Conservation (phyloP, 108 stramenopile genomes). For the Skeletonema grethae region DNA sequence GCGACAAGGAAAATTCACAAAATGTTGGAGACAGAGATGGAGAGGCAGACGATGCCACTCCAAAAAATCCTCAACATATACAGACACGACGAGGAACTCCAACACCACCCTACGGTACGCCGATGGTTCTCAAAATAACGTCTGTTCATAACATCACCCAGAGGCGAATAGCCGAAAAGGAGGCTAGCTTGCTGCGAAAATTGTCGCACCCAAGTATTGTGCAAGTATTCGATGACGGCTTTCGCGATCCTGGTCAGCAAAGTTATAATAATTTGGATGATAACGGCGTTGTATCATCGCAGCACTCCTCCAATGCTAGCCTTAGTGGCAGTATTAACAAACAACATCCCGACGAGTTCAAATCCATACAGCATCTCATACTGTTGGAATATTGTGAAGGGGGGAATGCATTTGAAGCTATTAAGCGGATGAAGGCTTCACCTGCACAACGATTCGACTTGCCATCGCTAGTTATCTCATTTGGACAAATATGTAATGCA, state of each 20-base stretch:
- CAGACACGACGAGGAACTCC: conserved; percentile 19
- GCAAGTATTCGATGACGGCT: conserved; percentile 69
- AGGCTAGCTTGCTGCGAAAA: conserved; percentile 72
- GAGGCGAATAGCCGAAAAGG: conserved; percentile 87
- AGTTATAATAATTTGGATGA: not conserved
- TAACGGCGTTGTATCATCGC: not conserved
- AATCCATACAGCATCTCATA: conserved; percentile 76
- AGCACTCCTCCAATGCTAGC: conserved; percentile 6
- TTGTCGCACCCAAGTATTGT: conserved; percentile 74
- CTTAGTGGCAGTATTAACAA: not conserved
- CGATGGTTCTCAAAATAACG: conserved; percentile 83
- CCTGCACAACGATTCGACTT: conserved; percentile 61
- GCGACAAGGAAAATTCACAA: conserved; percentile 44
- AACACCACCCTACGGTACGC: conserved; percentile 22
- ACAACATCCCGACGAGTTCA: conserved; percentile 10
- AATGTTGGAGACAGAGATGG: conserved; percentile 33
- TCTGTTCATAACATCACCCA: conserved; percentile 72
- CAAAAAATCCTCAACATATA: conserved; percentile 8
- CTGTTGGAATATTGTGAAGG: conserved; percentile 94
- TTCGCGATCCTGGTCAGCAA: conserved; percentile 21
- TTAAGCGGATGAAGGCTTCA: conserved; percentile 58
- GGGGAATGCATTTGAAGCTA: conserved; percentile 87
- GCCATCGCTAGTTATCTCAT: conserved; percentile 80
- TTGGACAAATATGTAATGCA: conserved; percentile 87
- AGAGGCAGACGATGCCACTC: conserved; percentile 29